phyloP scores from a whole-genome alignment of 1,139 yeast genomes.

The Spathaspora jeffriesii region DNA sequence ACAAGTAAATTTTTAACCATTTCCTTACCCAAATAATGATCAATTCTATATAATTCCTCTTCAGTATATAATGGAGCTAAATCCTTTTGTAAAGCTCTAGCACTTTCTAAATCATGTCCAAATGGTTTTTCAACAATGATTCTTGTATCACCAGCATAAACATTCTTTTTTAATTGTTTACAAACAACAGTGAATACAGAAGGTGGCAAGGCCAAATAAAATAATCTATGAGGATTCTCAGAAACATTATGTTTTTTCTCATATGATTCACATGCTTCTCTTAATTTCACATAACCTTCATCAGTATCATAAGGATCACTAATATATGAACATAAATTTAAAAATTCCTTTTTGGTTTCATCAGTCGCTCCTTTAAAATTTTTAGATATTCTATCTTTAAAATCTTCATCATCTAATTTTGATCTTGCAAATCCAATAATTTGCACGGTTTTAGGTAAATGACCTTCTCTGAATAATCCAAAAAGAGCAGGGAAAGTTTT shows the following conservation, averaged over 20 bases:
- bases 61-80: slow-evolving; percentile 88
- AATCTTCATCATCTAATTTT: slow-evolving; percentile 63
- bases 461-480: slow-evolving; percentile 76
- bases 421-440: slow-evolving; percentile 95
- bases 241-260: slow-evolving; percentile 49
- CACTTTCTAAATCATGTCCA: slow-evolving; percentile 84
- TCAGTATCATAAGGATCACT: slow-evolving; percentile 79
- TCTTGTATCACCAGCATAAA: slow-evolving; percentile 80
- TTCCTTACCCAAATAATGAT: slow-evolving; percentile 97
- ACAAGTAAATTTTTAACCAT: slow-evolving; percentile 94
- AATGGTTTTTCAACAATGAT: slow-evolving; percentile 96
- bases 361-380: slow-evolving; percentile 59
- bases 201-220: slow-evolving; percentile 95
- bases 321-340: slow-evolving; percentile 64
- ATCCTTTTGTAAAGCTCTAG: slow-evolving; percentile 73
- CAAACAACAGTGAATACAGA: slow-evolving; percentile 85
- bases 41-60: slow-evolving; percentile 92
- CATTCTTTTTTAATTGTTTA: slow-evolving; percentile 63
- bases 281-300: slow-evolving; percentile 67
- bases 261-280: slow-evolving; percentile 53
- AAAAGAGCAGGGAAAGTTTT: slow-evolving; percentile 87
- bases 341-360: slow-evolving; percentile 60
- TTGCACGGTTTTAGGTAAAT: slow-evolving; percentile 65
- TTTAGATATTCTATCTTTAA: slow-evolving; percentile 64
- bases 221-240: slow-evolving; percentile 63